Base-by-base conservation (phyloP, 2,329 filamentous ascomycete species). In the Cryphonectria parasitica region DNA sequence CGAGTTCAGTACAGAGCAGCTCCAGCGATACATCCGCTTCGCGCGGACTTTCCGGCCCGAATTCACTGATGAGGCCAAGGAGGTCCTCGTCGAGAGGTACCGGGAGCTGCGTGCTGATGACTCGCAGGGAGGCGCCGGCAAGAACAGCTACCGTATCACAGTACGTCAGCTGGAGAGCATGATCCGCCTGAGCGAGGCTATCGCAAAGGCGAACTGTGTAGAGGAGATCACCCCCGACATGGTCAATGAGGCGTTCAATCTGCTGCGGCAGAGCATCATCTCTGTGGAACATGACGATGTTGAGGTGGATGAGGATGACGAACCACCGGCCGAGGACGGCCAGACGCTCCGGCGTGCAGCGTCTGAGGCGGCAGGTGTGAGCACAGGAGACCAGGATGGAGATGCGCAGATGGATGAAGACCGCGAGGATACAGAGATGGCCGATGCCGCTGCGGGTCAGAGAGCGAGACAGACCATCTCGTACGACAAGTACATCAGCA, bases 241-340 rank as follows among this genome's bases (percentile, higher is more conserved):
- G 81, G 96, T 99, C 22, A 88, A 92, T 56, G 96, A 99, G 81
- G 96, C 95, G 0, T 98, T 92, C 80, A 94, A 96, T 76, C 87
- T 99, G 13, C 88, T 99, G 17, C 87, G 94, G 58, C 95, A 98
- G 82, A 96, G 92, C 80, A 99, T 99, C 79, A 98, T 99, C 77
- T 96, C 92, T 1, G 96, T 99, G 36, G 96, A 99, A 82, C 96
- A 98, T 78, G 96, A 99, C 76, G 96, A 99, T 76, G 90, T 99
- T 22, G 95, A 98, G 78, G 91, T 99, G 72, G 94, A 97, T 67
- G 94, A 93, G 3, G 91, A 92, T 28, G 88, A 72, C 39, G 71
- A 72, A 10, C 76, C 76, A 49, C 80, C 77, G n/a, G 80, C 71
- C 71, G 83, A 83, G 73, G 84, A 85, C 72, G 79, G 83, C 70